phyloP scores from a whole-genome alignment of 1,139 yeast species.

The Wickerhamiella infanticola region DNA sequence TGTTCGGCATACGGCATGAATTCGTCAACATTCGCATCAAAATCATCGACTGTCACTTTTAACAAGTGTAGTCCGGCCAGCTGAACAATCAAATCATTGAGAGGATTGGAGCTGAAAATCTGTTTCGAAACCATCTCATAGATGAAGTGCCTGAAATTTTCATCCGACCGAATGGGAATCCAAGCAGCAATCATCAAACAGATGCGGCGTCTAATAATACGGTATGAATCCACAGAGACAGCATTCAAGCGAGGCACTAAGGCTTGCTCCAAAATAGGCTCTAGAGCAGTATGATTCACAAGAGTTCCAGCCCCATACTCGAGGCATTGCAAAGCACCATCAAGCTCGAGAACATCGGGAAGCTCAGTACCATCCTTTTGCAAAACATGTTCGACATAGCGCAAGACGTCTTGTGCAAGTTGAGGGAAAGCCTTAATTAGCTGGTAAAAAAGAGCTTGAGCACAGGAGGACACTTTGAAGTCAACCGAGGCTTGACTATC shows the following conservation, averaged over 20 bases:
- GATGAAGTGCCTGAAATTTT: slow-evolving; percentile 41
- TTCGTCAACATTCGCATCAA: slow-evolving; percentile 59
- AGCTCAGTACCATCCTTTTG: slow-evolving; percentile 24
- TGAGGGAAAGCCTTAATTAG: slow-evolving; percentile 50
- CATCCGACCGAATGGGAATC: slow-evolving; percentile 52
- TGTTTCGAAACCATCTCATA: slow-evolving; percentile 40
- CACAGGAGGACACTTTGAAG: slow-evolving; percentile 72
- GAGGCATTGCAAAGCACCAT: slow-evolving; percentile 66
- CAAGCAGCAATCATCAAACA: slow-evolving; percentile 69
- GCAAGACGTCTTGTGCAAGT: slow-evolving; percentile 46
- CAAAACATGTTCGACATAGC: slow-evolving; percentile 43
- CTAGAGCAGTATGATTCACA: slow-evolving; percentile 36
- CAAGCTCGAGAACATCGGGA: slow-evolving; percentile 48
- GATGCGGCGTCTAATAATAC: slow-evolving; percentile 61
- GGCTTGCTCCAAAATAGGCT: slow-evolving; percentile 38
- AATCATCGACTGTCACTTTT: slow-evolving; percentile 58
- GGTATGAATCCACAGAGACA: slow-evolving; percentile 21
- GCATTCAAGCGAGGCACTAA: slow-evolving; percentile 45
- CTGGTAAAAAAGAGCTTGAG: slow-evolving; percentile 72
- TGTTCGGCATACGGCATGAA: slow-evolving; percentile 51
- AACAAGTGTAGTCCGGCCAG: slow-evolving; percentile 63
- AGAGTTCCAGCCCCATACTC: slow-evolving; percentile 61
- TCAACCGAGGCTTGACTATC: slow-evolving; percentile 71
- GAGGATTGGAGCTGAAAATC: slow-evolving; percentile 29
- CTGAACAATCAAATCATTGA: slow-evolving; percentile 59